These are phyloP conservation scores for Cryptococcus depauperatus DNA, from an alignment of 1,284 basidiomycete species.

Conservation along the genomic window DNA sequence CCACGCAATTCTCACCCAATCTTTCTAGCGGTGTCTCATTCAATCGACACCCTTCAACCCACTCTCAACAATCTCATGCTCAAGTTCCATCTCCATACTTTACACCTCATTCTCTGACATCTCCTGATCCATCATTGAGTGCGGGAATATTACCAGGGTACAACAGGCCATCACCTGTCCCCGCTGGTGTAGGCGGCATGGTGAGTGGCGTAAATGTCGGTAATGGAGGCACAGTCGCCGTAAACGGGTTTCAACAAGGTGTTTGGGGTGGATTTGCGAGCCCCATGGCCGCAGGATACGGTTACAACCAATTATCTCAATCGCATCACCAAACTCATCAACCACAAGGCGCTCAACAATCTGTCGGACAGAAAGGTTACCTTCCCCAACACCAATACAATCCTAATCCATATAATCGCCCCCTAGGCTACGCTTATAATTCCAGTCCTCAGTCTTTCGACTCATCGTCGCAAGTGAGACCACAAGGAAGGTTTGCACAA, in stretches of 20 bases:
- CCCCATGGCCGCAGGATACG: slow-evolving; percentile 28
- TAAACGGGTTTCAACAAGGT: slow-evolving; percentile 22
- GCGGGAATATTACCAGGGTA: neutral
- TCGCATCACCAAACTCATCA: slow-evolving; percentile 16
- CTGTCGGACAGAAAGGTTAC: neutral
- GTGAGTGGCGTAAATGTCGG: neutral
- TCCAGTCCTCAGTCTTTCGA: neutral
- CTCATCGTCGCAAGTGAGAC: neutral
- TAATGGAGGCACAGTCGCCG: neutral
- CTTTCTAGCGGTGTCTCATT: slow-evolving; percentile 4
- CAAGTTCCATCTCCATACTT: slow-evolving; percentile 1
- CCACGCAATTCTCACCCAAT: neutral
- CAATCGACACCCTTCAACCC: slow-evolving; percentile 6
- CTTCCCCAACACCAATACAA: slow-evolving; percentile 7
- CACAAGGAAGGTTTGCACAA: slow-evolving; percentile 5
- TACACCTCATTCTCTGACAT: neutral
- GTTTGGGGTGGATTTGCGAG: slow-evolving; percentile 20
- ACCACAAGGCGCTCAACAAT: neutral
- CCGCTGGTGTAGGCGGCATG: neutral
- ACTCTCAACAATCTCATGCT: slow-evolving; percentile 4
- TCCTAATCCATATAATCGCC: slow-evolving; percentile 4
- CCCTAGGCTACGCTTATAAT: neutral
- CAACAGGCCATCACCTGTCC: neutral
- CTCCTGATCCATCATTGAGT: neutral
- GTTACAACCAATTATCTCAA: slow-evolving; percentile 26